A percentile compares a stretch with the other conserved stretches of the same genome.
Evolutionary conservation across 1,284 basidiomycete genomes (phyloP).

Genomic region (Moniliophthora roreri): DNA sequence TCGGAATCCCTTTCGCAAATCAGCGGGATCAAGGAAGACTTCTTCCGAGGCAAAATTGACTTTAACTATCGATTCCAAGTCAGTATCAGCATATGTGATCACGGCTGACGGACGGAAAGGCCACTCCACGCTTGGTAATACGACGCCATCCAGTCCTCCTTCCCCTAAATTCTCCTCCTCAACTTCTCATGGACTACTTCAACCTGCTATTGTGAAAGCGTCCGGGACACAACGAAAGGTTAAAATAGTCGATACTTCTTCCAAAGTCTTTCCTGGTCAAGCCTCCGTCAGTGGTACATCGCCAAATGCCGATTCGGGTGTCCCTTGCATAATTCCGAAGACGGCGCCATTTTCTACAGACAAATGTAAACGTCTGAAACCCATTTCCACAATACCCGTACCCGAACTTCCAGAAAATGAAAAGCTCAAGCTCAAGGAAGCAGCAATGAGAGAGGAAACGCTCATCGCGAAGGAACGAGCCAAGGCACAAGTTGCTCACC

Average conservation of each 20-base stretch:
- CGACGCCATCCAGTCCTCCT: too few species aligned
- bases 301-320: neutral
- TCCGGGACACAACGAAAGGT: neutral
- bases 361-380: slow-evolving; percentile 35
- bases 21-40: neutral
- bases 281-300: neutral
- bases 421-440: slow-evolving; percentile 15
- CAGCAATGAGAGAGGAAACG: neutral
- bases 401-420: slow-evolving; percentile 28
- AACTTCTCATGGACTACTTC: too few species aligned
- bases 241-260: neutral
- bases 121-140: too few species aligned
- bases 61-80: neutral
- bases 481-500: neutral
- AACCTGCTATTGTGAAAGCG: too few species aligned
- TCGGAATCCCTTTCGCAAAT: slow-evolving; percentile 1
- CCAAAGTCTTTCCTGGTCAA: neutral
- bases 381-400: slow-evolving; percentile 34
- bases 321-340: neutral
- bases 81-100: too few species aligned
- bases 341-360: too few species aligned
- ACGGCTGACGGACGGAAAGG: too few species aligned
- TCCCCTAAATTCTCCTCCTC: too few species aligned
- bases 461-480: neutral
- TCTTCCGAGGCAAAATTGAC: neutral